Conservation (phyloP, 2,329 filamentous ascomycete species). For the Fusarium sarcochroum region DNA sequence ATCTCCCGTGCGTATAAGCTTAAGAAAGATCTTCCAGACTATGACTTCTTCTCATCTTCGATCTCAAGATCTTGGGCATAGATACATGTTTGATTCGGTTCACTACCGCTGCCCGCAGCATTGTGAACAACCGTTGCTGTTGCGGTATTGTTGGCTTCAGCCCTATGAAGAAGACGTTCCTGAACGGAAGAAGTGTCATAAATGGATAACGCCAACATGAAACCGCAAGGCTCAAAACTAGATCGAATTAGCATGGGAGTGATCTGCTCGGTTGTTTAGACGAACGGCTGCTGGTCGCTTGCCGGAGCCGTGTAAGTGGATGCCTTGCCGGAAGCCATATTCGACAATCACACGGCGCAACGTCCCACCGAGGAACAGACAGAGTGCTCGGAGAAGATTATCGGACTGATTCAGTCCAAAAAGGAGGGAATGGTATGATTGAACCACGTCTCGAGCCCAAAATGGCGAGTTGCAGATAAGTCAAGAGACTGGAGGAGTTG, state of each 20-base stretch:
- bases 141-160: neutral
- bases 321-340: constrained; percentile 3
- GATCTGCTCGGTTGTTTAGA: fast-evolving
- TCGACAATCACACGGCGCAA: neutral
- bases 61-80: neutral
- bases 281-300: constrained; percentile 6
- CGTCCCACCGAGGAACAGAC: neutral
- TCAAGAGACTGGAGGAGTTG: neutral
- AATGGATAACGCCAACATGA: constrained; percentile 19
- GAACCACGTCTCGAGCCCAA: constrained; percentile 16
- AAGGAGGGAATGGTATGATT: neutral
- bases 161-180: constrained; percentile 1
- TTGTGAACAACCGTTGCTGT: neutral
- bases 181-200: constrained; percentile 17
- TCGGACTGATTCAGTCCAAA: neutral
- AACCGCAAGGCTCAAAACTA: neutral
- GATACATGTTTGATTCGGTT: neutral
- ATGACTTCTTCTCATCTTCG: neutral
- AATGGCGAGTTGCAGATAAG: constrained; percentile 8
- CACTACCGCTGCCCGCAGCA: neutral
- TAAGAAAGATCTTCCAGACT: neutral
- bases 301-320: neutral
- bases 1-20: neutral
- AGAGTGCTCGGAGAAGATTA: too few species aligned
- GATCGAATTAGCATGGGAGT: neutral